Base-by-base conservation (phyloP, 2,329 filamentous ascomycete species). In the Penicillium olsonii region DNA sequence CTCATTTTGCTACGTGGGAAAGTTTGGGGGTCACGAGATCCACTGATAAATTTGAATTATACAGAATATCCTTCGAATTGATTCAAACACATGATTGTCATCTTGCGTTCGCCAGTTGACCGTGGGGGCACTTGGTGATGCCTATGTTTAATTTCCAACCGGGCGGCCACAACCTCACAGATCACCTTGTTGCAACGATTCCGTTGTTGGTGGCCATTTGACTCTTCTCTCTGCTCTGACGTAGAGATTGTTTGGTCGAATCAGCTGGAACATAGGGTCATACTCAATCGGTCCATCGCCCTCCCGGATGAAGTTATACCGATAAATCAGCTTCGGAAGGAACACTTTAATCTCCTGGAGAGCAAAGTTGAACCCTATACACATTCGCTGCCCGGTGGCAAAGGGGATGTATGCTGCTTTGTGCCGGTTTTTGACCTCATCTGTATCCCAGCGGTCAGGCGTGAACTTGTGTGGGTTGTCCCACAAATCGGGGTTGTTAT, bases 311-410 rank as follows among this genome's bases (percentile, higher is more conserved):
- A 83, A 85, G 46, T 79, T 70, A 61, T 86, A 85, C 7, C 83
- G 72, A 49, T 77, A 85, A 2, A 85, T 65, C 31, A 86, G 67
- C 69, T 84, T 81, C 1, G 76, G 71, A 54, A 86, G 27, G 27
- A 69, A 64, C 14, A 84, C 72, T 69, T 84, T 84, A 50, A 84
- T 73, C 64, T 86, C 82, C 50, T 79, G 75, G 7, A 85, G 68
- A 0, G 82, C 83, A 64, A 85, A 84, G 66, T 84, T 85, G 74
- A 84, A 85, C 0, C 82, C 84, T 45, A 86, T 81, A 53, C 83
- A 86, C 68, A 77, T 78, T 1, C 84, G 71, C 0, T 73, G 77
- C 0, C 84, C 84, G 0, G 75, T 69, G 0, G 78, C 82, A 54
- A 86, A 87, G 0, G 84, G 84, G 3, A 80, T 70, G 57, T 85